These are phyloP conservation scores for Colletotrichum tabaci DNA, from an alignment of 2,329 filamentous ascomycete genomes.

Conservation along the genomic window DNA sequence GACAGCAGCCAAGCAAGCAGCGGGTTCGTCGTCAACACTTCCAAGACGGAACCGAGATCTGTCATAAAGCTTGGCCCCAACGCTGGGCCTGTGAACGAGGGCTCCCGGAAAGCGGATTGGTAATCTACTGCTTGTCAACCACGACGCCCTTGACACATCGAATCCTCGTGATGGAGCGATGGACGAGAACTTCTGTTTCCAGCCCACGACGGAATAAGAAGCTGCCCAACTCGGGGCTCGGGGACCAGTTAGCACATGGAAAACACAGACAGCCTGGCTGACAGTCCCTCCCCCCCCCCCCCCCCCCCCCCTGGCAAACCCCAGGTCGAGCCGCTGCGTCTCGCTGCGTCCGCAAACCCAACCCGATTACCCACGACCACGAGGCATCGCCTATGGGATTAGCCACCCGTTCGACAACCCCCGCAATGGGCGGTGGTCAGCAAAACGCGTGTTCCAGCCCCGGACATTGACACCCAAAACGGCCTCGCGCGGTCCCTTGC, in stretches of 20 bases:
- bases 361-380: not conserved
- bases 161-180: no score
- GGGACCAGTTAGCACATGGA: not conserved
- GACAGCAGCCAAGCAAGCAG: not conserved
- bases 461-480: conserved; percentile 30
- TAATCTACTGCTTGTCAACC: not conserved
- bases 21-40: not conserved
- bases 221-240: not conserved
- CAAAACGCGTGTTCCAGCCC: conserved; percentile 20
- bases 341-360: not conserved
- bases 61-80: conserved; percentile 2
- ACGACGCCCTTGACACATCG: conserved; percentile 4
- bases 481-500: conserved; percentile 3
- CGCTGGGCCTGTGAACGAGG: no score
- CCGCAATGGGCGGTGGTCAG: not conserved
- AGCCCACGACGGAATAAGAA: conserved; percentile 16
- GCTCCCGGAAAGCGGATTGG: no score
- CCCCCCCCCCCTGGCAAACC: not conserved
- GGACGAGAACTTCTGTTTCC: conserved; percentile 1
- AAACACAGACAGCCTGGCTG: not conserved
- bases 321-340: not conserved
- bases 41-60: conserved; percentile 15
- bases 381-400: not conserved
- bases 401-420: not conserved
- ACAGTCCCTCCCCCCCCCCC: not conserved